Base-by-base conservation (phyloP, 768 basidiomycete species). In the Daedaleopsis sinensis region DNA sequence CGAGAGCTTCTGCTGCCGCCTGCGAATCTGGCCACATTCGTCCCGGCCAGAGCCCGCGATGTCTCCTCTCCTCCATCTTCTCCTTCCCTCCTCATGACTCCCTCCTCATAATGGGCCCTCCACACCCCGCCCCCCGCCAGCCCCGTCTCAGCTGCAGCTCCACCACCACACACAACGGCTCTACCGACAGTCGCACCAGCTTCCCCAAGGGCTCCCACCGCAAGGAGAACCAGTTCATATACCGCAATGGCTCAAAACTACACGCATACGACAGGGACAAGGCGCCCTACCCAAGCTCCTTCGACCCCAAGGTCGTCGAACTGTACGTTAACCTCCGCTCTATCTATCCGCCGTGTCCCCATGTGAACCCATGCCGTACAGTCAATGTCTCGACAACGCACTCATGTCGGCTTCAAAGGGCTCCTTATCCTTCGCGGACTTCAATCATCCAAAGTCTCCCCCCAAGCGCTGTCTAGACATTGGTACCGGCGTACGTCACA, bases 211-310 rank as follows among this genome's bases (percentile, higher is more conserved):
- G 43, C 7, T 61, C 66, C 15, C 50, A 53, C 27, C 55, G 59
- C 60, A 88, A 83, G 71, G 87, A 89, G 70, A 80, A 77, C 58
- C 82, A 81, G 52, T 89, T 89, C 69, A 68, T 81, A 46, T 70
- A 74, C 65, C 89, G 87, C 67, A 71, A 87, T 67, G 89, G 89
- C 49, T 82, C 82, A 50, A 79, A 79, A 56, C 86, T 88, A 61
- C 91, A 91, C 70, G 79, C 82, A 18, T 87, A 86, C 68, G 86
- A 87, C 63, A 80, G 79, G 42, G 88, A 90, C 71, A 91, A 92
- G 76, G 91, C 88, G 2, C 91, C 90, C 2, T 93, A 93, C 76
- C 91, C 91, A 1, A 70, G 89, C 39, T 87, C 84, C 24, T 92
- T 91, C 71, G 86, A 90, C 70, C 80, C 79, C 53, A 75, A 85